These are phyloP conservation scores for Citrus glauca DNA, from an alignment of 345 rosid species.

Conservation along the genomic window DNA sequence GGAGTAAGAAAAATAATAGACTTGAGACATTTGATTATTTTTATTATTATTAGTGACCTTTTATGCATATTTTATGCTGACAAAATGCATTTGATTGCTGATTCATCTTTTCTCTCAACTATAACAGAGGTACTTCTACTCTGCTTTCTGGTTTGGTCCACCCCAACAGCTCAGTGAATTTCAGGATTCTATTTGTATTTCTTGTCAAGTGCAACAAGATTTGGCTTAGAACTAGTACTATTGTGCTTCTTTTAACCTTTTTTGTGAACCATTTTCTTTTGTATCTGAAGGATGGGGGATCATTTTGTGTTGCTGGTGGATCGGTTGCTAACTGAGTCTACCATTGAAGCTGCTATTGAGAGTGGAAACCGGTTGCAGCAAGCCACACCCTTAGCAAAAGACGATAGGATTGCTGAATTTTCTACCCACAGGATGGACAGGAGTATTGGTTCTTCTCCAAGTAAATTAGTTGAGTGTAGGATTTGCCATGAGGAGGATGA, in stretches of 20 bases:
- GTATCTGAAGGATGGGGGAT: slow-evolving; percentile 60
- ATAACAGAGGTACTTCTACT: background rate
- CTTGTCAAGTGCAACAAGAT: background rate
- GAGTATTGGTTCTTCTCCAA: slow-evolving; percentile 29
- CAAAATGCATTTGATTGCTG: slow-evolving; percentile 14
- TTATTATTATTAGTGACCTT: too few species aligned
- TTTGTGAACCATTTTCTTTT: background rate
- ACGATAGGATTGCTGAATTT: slow-evolving; percentile 22
- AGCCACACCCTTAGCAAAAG: slow-evolving; percentile 13
- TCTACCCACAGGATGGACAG: slow-evolving; percentile 30
- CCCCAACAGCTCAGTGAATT: background rate
- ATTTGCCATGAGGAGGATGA: slow-evolving; percentile 94
- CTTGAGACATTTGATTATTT: background rate
- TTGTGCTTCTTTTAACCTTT: background rate
- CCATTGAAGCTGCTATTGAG: slow-evolving; percentile 37
- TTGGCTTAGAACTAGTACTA: background rate
- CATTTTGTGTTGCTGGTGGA: slow-evolving; percentile 66
- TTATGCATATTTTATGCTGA: background rate
- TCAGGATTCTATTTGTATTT: background rate
- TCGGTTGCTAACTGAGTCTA: slow-evolving; percentile 47
- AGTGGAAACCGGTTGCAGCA: slow-evolving; percentile 17
- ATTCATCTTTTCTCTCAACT: background rate
- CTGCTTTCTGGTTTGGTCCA: background rate
- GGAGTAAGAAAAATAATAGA: too few species aligned
- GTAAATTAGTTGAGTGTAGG: slow-evolving; percentile 56